Conservation (phyloP, 2,329 filamentous ascomycete genomes). For the Trichocomaceae sp. region DNA sequence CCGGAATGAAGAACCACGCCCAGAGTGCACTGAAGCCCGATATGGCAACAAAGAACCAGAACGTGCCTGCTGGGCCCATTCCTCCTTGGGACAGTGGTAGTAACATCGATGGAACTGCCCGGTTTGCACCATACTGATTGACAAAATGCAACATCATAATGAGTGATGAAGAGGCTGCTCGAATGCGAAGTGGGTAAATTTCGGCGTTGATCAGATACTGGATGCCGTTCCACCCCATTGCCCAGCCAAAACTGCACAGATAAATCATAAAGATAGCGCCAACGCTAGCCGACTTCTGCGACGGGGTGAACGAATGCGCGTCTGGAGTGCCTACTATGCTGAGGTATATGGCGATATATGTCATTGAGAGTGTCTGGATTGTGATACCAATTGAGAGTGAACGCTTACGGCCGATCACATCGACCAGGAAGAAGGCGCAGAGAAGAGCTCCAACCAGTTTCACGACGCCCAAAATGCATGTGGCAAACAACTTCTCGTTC, state of each 20-base stretch:
- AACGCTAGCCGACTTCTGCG: too few relatives aligned
- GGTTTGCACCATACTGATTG: slow-evolving; percentile 70
- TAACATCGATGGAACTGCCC: slow-evolving; percentile 70
- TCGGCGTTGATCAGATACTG: slow-evolving; percentile 74
- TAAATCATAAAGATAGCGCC: too few relatives aligned
- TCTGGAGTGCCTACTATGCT: too few relatives aligned
- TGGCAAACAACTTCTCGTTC: slow-evolving; percentile 16
- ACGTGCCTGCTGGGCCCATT: slow-evolving; percentile 58
- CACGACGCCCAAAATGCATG: slow-evolving; percentile 25
- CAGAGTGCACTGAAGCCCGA: slow-evolving; percentile 25
- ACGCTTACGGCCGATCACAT: too few relatives aligned
- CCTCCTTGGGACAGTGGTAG: slow-evolving; percentile 41
- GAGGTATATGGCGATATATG: too few relatives aligned
- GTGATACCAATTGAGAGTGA: too few relatives aligned
- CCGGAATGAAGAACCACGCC: too few relatives aligned
- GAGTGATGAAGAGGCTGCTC: slow-evolving; percentile 62
- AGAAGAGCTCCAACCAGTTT: too few relatives aligned
- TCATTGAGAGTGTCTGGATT: too few relatives aligned
- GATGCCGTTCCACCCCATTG: slow-evolving; percentile 65
- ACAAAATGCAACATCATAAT: slow-evolving; percentile 74
- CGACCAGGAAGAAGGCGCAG: too few relatives aligned
- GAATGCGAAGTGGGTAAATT: slow-evolving; percentile 67
- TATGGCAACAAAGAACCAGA: slow-evolving; percentile 67
- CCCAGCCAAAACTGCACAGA: too few relatives aligned
- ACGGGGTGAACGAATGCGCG: too few relatives aligned